Conservation (phyloP, 2,329 filamentous ascomycete species). For the Claviceps capensis region DNA sequence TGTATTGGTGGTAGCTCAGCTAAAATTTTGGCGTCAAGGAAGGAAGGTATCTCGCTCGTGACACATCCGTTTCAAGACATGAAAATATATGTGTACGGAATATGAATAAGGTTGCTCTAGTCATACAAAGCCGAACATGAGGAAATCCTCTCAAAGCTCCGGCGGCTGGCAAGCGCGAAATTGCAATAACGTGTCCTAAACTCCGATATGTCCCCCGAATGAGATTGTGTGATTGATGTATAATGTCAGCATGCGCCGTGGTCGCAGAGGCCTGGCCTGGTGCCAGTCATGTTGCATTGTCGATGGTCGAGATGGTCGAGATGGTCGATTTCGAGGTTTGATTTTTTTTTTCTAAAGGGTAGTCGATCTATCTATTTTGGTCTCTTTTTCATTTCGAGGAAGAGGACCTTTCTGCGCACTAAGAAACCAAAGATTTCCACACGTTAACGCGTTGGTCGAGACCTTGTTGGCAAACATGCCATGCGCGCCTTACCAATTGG, state of each 20-base stretch:
- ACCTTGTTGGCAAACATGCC: neutral
- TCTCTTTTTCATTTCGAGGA: slow-evolving; percentile 83
- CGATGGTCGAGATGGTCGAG: neutral
- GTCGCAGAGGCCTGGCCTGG: neutral
- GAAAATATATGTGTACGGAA: neutral
- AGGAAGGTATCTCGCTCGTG: neutral
- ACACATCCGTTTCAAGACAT: neutral
- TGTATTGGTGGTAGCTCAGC: slow-evolving; percentile 3
- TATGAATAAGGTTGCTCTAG: neutral
- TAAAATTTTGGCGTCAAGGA: neutral
- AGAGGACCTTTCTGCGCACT: slow-evolving; percentile 93
- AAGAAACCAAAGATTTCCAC: neutral
- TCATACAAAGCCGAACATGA: neutral
- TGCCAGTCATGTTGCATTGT: neutral
- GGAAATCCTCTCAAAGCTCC: neutral
- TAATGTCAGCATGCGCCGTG: slow-evolving; percentile 6
- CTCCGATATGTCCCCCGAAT: slow-evolving; percentile 14
- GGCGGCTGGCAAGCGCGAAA: neutral
- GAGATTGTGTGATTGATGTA: slow-evolving; percentile 13
- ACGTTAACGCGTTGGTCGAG: neutral
- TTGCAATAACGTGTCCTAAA: slow-evolving; percentile 11
- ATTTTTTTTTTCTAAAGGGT: neutral
- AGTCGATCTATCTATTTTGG: slow-evolving; percentile 30
- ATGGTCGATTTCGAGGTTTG: too few species aligned
- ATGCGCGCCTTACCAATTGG: slow-evolving; percentile 58